Evolutionary conservation across 2,329 filamentous ascomycete species (phyloP).

Genomic region (Alternaria sp.): DNA sequence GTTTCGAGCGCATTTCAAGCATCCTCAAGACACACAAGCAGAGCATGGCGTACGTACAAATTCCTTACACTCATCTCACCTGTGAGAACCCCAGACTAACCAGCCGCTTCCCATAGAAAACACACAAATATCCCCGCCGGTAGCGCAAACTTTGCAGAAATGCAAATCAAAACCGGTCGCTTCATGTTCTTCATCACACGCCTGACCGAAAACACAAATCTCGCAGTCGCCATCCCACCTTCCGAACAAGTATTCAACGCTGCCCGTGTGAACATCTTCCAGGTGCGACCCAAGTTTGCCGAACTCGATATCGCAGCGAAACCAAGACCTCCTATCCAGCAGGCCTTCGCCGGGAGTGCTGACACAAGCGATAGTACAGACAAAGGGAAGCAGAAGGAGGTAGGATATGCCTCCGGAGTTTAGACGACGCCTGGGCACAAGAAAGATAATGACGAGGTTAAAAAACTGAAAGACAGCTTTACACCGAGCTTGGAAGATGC

Average conservation of each 20-base stretch:
- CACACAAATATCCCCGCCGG: slow-evolving; percentile 84
- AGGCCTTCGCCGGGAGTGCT: slow-evolving; percentile 47
- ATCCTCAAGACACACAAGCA: slow-evolving; percentile 99
- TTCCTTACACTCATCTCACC: slow-evolving; percentile 21
- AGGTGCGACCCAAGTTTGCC: slow-evolving; percentile 84
- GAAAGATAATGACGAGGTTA: not conserved
- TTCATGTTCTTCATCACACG: slow-evolving; percentile 97
- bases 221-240: slow-evolving; percentile 89
- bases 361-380: slow-evolving; percentile 35
- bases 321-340: slow-evolving; percentile 48
- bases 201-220: slow-evolving; percentile 97
- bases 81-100: not conserved
- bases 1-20: slow-evolving; percentile 93
- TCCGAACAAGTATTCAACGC: slow-evolving; percentile 92
- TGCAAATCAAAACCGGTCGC: slow-evolving; percentile 79
- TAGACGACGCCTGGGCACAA: slow-evolving; percentile 4
- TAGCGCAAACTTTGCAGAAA: slow-evolving; percentile 80
- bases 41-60: slow-evolving; percentile 61
- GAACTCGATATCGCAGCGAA: slow-evolving; percentile 62
- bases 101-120: slow-evolving; percentile 59
- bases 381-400: slow-evolving; percentile 34
- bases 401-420: slow-evolving; percentile 10
- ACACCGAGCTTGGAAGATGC: not conserved
- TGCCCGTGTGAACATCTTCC: slow-evolving; percentile 87
- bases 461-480: not conserved